Evolutionary conservation across 192 early-diverging fungal genomes (phyloP), one percentile per base, ranked within the genome.

Genomic region (Spizellomyces punctatus): DNA sequence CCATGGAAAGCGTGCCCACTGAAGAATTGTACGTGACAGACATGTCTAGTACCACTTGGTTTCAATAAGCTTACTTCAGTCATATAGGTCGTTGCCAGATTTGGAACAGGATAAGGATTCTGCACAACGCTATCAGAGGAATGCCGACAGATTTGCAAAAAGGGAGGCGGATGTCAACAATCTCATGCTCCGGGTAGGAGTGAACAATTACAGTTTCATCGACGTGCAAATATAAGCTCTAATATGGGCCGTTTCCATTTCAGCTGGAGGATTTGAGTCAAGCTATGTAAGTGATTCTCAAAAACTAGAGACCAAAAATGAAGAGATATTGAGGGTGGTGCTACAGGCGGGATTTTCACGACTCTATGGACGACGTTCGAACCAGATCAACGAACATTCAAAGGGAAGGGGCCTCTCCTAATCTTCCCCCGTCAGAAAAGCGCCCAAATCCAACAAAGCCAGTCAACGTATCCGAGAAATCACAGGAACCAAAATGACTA

Each of bases 241-340:
- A 43, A 8, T 42, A 42, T 6, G 43, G 6, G 44, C 56, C 22
- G 47, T 44, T 6, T 0, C 45, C 4, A 10, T 58, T 22, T 4
- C 58, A 75, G 73, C 66, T 75, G 6, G 73, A 75, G 56, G 73
- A 67, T 43, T 60, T 75, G 27, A 75, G 73, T 57, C 63, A 67
- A 63, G 66, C 73, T 17, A 75, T 75, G 73, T 74, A 45, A 74
- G 57, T 22, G 12, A 62, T 47, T 19, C 43, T 68, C 27, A 36
- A 21, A n/a, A 8, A 8, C 55, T 59, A 63, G 52, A 7, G 36
- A 10, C 59, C n/a, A 10, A 14, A 8, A 63, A 16, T n/a, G 36
- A 17, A 12, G 5, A 41, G 5, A 41, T 61, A 16, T 46, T 10
- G 36, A 19, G 10, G 41, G 10, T 49, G 16, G 6, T 7, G 10